Evolutionary conservation across 106 monocot genomes (phyloP).

Genomic region (Vanilla planifolia): DNA sequence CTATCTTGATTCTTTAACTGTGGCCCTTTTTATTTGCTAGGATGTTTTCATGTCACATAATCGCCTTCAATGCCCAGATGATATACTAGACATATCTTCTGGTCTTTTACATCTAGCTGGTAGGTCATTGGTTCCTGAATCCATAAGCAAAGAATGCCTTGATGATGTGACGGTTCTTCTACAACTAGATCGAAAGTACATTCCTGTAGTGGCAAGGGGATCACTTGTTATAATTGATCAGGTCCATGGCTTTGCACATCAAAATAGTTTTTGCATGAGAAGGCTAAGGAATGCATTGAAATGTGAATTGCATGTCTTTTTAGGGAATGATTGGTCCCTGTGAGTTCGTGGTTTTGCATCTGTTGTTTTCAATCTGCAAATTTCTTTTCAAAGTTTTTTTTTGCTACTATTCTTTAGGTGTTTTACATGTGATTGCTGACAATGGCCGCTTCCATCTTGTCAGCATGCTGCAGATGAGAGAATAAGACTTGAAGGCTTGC

Average conservation of each 20-base stretch:
- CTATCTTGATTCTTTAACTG: not conserved
- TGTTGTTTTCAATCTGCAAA: not conserved
- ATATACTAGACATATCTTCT: constrained; percentile 76
- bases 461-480: constrained; percentile 99
- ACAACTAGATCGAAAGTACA: constrained; percentile 90
- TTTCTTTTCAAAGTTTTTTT: not conserved
- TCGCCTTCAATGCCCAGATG: constrained; percentile 17
- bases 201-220: constrained; percentile 72
- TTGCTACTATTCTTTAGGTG: not conserved
- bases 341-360: not conserved
- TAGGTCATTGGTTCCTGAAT: constrained; percentile 64
- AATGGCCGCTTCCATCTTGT: not conserved
- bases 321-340: too few relatives aligned
- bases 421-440: not conserved
- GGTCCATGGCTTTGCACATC: constrained; percentile 46
- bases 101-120: constrained; percentile 74
- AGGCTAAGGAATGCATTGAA: too few relatives aligned
- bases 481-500: constrained; percentile 89
- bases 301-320: too few relatives aligned
- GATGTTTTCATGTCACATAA: constrained; percentile 21
- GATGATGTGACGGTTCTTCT: constrained; percentile 69
- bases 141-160: constrained; percentile 51
- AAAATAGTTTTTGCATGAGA: too few relatives aligned
- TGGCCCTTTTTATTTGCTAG: constrained; percentile 14
- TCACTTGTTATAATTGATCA: constrained; percentile 73